phyloP scores from a whole-genome alignment of 2,329 filamentous ascomycete species.

The Ramularia endophylla region DNA sequence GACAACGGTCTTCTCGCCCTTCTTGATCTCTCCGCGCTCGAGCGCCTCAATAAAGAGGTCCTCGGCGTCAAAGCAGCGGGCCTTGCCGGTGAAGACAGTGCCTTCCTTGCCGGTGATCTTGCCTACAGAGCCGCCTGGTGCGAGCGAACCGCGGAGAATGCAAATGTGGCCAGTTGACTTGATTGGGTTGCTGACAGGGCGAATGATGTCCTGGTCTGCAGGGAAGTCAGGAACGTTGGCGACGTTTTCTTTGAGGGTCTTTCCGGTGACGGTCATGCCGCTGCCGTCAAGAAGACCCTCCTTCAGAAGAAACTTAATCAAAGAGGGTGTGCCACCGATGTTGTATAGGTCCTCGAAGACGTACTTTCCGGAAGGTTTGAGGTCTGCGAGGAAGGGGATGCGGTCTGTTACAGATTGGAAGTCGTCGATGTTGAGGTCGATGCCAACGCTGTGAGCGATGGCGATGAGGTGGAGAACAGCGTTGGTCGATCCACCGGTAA shows the following conservation, averaged over 20 bases:
- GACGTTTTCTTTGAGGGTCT: constrained; percentile 46
- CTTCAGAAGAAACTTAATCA: constrained; percentile 46
- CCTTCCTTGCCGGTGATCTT: constrained; percentile 77
- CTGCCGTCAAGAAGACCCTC: constrained; percentile 45
- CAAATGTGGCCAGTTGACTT: constrained; percentile 67
- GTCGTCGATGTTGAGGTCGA: constrained; percentile 47
- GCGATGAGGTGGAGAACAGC: constrained; percentile 48
- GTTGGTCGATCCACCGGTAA: constrained; percentile 47
- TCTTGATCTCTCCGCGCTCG: constrained; percentile 62
- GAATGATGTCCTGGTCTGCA: constrained; percentile 63
- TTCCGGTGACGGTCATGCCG: constrained; percentile 46
- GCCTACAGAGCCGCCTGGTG: constrained; percentile 64
- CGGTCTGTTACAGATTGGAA: constrained; percentile 47
- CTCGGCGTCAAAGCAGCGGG: constrained; percentile 64
- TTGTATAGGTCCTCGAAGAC: constrained; percentile 55
- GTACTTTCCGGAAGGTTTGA: constrained; percentile 49
- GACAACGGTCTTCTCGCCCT: constrained; percentile 70
- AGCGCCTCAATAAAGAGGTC: constrained; percentile 63
- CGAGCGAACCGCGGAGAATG: constrained; percentile 63
- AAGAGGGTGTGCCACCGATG: constrained; percentile 45
- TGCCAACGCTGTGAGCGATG: constrained; percentile 45
- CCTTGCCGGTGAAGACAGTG: constrained; percentile 60
- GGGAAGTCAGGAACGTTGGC: constrained; percentile 58
- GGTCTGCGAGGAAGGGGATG: constrained; percentile 46
- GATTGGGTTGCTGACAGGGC: constrained; percentile 62